A percentile compares a stretch with the other conserved stretches of the same genome.
Evolutionary conservation across 2,329 filamentous ascomycete species (phyloP).

Genomic region (Madurella mycetomatis): DNA sequence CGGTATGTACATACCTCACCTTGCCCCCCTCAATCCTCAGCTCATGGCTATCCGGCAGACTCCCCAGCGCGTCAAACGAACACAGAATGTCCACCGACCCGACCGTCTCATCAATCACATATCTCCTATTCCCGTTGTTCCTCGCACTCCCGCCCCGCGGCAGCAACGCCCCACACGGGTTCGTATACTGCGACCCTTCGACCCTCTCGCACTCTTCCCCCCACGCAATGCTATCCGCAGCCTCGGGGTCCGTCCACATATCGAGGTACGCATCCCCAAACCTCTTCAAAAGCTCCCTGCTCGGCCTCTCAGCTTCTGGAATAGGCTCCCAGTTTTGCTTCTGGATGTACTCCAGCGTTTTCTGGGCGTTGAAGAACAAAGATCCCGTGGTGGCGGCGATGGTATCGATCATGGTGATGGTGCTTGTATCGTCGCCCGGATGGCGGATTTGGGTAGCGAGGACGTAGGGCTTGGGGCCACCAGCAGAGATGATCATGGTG

Average conservation of each 20-base stretch:
- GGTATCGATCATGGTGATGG: conserved; percentile 32
- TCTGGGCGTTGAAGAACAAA: conserved; percentile 35
- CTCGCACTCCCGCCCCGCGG: conserved; percentile 30
- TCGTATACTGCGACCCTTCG: conserved; percentile 32
- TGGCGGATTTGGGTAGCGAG: conserved; percentile 35
- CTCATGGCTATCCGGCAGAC: conserved; percentile 34
- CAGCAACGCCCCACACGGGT: conserved; percentile 30
- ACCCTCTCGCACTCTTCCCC: conserved; percentile 35
- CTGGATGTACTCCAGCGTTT: conserved; percentile 32
- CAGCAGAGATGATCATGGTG: conserved; percentile 33
- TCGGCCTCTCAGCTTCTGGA: conserved; percentile 23
- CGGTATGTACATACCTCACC: conserved; percentile 37
- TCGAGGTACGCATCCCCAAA: conserved; percentile 36
- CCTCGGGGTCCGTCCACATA: conserved; percentile 36
- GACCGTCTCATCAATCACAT: conserved; percentile 35
- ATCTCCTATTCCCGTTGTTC: conserved; percentile 32
- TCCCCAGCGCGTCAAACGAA: conserved; percentile 33
- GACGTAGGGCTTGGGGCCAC: conserved; percentile 31
- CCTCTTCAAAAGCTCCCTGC: conserved; percentile 31
- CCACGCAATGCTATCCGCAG: conserved; percentile 34
- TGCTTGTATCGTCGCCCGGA: conserved; percentile 20
- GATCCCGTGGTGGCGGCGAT: conserved; percentile 34
- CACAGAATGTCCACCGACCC: conserved; percentile 35
- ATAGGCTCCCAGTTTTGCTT: conserved; percentile 32
- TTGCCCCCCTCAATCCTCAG: conserved; percentile 31